Percentiles rank a stretch among this genome's conserved stretches.
phyloP scores from a whole-genome alignment of 2,329 filamentous ascomycete species.

The Neonectria punicea region DNA sequence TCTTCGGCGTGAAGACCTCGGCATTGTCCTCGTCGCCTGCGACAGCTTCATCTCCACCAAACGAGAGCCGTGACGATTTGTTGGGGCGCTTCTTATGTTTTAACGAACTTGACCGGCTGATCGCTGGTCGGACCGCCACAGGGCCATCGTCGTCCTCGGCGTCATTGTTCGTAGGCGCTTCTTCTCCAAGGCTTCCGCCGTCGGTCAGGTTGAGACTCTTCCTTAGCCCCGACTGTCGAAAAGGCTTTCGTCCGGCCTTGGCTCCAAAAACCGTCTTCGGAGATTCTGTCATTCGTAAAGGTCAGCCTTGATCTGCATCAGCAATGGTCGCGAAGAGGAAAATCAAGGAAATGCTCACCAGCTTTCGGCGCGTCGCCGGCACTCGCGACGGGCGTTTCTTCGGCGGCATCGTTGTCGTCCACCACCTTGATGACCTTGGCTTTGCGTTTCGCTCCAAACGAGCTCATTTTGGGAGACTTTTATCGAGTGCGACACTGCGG shows the following conservation, averaged over 20 bases:
- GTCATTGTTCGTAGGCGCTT: slow-evolving; percentile 45
- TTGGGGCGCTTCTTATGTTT: slow-evolving; percentile 73
- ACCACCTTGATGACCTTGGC: slow-evolving; percentile 79
- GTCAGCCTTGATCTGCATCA: slow-evolving; percentile 52
- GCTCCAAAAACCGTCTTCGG: slow-evolving; percentile 52
- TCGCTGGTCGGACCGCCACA: slow-evolving; percentile 59
- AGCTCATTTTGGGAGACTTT: slow-evolving; percentile 55
- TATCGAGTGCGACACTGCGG: not conserved
- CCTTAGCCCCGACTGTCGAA: slow-evolving; percentile 68
- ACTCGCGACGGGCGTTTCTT: slow-evolving; percentile 32
- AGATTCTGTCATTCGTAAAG: slow-evolving; percentile 42
- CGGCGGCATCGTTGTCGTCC: slow-evolving; percentile 68
- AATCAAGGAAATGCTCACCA: slow-evolving; percentile 49
- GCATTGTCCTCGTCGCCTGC: slow-evolving; percentile 60
- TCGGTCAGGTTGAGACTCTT: slow-evolving; percentile 63
- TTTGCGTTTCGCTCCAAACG: slow-evolving; percentile 71
- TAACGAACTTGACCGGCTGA: slow-evolving; percentile 59
- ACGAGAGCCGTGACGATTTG: slow-evolving; percentile 76
- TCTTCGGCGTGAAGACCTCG: slow-evolving; percentile 71
- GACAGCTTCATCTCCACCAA: slow-evolving; percentile 69
- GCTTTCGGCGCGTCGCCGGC: slow-evolving; percentile 45
- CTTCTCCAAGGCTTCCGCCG: slow-evolving; percentile 42
- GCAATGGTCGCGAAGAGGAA: slow-evolving; percentile 40
- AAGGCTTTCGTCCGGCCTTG: slow-evolving; percentile 62
- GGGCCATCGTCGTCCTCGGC: slow-evolving; percentile 59